A percentile compares a stretch with the other conserved stretches of the same genome.
These are phyloP conservation scores for Citrus trifoliata DNA, from an alignment of 345 rosid species.

Conservation along the genomic window DNA sequence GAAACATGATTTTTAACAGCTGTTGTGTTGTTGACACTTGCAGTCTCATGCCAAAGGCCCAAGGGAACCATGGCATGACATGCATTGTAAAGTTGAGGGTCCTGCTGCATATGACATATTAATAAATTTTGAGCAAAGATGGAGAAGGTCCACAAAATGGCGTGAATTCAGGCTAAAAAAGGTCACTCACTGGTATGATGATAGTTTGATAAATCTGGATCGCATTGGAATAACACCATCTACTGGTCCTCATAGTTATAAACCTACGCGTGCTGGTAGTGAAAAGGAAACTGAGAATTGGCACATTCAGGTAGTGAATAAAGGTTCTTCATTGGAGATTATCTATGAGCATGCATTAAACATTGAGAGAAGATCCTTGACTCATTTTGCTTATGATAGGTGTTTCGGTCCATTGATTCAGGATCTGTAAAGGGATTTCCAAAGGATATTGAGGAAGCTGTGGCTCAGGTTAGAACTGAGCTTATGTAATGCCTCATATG, in stretches of 20 bases:
- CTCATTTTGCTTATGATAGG: constrained; percentile 21
- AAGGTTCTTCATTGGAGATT: neutral
- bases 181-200: constrained; percentile 48
- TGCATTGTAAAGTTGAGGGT: constrained; percentile 73
- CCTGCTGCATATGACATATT: constrained; percentile 71
- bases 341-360: neutral
- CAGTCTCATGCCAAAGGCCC: constrained; percentile 47
- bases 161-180: constrained; percentile 47
- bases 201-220: constrained; percentile 53
- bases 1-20: constrained; percentile 8
- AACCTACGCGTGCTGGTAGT: constrained; percentile 23
- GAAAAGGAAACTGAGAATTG: constrained; percentile 63
- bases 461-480: constrained; percentile 41
- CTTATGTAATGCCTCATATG: neutral
- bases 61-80: constrained; percentile 85
- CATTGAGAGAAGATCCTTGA: neutral
- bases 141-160: constrained; percentile 57
- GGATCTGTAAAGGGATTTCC: constrained; percentile 76
- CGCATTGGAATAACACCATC: constrained; percentile 53
- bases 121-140: constrained; percentile 67
- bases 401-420: constrained; percentile 76
- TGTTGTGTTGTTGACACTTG: constrained; percentile 1
- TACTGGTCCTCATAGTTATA: constrained; percentile 37
- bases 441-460: constrained; percentile 41
- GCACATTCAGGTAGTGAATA: constrained; percentile 58